phyloP scores from a whole-genome alignment of 129 eudicot genomes.

The Arctium minus region DNA sequence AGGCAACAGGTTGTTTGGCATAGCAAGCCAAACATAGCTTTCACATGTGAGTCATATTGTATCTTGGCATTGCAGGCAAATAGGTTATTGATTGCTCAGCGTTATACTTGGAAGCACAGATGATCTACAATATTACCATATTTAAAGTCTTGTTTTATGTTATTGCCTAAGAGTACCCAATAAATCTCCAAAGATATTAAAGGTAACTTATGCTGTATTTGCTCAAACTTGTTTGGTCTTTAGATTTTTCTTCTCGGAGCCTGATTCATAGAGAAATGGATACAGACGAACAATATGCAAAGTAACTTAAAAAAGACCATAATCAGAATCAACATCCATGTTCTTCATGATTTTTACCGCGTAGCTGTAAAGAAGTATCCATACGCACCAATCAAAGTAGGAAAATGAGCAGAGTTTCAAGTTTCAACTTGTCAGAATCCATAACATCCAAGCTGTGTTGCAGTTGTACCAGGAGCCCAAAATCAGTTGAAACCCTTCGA shows the following conservation, averaged over 20 bases:
- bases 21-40: not conserved
- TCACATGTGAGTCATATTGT: not conserved
- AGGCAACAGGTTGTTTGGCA: not conserved
- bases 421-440: not conserved
- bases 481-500: not conserved
- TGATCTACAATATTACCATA: not conserved
- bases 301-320: not conserved
- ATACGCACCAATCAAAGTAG: too few relatives aligned
- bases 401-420: not conserved
- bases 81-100: not conserved
- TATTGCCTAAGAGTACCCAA: not conserved
- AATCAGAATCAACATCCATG: too few relatives aligned
- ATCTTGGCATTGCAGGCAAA: not conserved
- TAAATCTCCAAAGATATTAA: not conserved
- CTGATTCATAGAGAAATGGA: not conserved
- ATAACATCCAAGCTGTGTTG: not conserved
- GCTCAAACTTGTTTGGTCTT: not conserved
- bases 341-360: too few relatives aligned
- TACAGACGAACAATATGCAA: not conserved
- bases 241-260: not conserved
- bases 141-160: not conserved
- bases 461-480: not conserved
- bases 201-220: not conserved
- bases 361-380: too few relatives aligned
- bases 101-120: not conserved